Base-by-base conservation (phyloP, 1,139 yeast species). In the Scheffersomyces illinoinensis region DNA sequence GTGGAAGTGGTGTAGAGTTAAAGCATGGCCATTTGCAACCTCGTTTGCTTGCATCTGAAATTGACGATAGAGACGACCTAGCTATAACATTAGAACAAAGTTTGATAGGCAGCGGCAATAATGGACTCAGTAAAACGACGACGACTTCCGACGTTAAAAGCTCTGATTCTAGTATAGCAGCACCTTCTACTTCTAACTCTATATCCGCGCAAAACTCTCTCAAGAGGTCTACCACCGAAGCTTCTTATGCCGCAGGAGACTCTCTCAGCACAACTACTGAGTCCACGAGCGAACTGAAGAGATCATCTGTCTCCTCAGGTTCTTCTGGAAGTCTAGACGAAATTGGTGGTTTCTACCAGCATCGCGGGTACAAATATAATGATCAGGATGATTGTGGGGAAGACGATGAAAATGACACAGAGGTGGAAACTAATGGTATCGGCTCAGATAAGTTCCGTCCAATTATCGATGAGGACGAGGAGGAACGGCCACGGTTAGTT, bases 1-100 rank as follows among this genome's bases (percentile, higher is more conserved):
- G 51, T 7, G 70, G 75, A 12, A 79, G 84, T 56, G 86, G 86
- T 5, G 85, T 87, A 61, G 93, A 88, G 62, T 82, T 89, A 67
- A 86, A 89, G 62, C 95, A 90, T 69, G 91, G 93, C 4, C 91
- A 86, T 68, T 78, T 89, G 64, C 85, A 86, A 57, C 91, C 91
- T n/a, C 81, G 93, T 58, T 79, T 90, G 70, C 76, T 90, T 60
- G 95, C 95, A 1, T 86, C 90, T 17, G 96, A 90, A 71, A 88
- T 90, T 43, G 95, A 88, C 62, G 93, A 89, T 59, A 85, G 81
- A 50, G 90, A 86, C 60, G 58, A 57, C 10, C 56, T 56, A 20
- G 46, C 47, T 17, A 49, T 58, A 10, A 54, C 63, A 39, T 52
- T 43, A 55, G 61, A 20, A 52, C 65, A 59, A 60, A 5, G 61